Base-by-base conservation (phyloP, 345 rosid species). In the Melastoma malabathricum region DNA sequence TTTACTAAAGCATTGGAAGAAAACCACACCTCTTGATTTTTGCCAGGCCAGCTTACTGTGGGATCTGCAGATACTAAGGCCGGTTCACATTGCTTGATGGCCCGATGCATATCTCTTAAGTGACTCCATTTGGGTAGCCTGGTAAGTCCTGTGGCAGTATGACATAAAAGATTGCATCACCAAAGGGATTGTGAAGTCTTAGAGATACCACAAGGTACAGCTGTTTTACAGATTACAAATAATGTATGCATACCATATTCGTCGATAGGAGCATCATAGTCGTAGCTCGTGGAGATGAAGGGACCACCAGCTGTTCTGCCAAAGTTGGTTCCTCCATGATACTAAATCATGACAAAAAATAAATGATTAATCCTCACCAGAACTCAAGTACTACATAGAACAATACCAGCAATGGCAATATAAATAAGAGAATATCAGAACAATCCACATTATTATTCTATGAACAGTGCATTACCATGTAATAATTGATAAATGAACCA, bases 321-420 rank as follows among this genome's bases (percentile, higher is more conserved):
- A 46, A 75, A 75, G 53, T 75, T 75, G 31, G 80, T 75, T 57
- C 76, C 76, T 20, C 76, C 80, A 29, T 75, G 80, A 51, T 75
- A 75, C 79, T 74, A 59, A 25, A 51, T 34, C 41, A 18, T 22
- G 25, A n/a, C 31, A 16, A 51, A 51, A 15, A 8, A 15, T 14
- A 17, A 51, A 15, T 51, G 13, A 51, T 38, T 2, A 51, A 10
- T 29, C 14, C 0, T 51, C 19, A 31, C 38, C 13, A 29, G 3
- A 31, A 29, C 5, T 29, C 9, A 29, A 29, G 38, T 29, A 29
- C 8, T 4, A 29, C 9, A 6, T 29, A 6, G 38, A 47, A 10
- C 50, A 47, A 51, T 19, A 18, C 29, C 17, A 29, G 4, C 8
- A n/a, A 12, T 27, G 54, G 18, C 10, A 19, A 0, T 4, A 27